phyloP scores from a whole-genome alignment of 1,284 basidiomycete species.

The Grifola frondosa region DNA sequence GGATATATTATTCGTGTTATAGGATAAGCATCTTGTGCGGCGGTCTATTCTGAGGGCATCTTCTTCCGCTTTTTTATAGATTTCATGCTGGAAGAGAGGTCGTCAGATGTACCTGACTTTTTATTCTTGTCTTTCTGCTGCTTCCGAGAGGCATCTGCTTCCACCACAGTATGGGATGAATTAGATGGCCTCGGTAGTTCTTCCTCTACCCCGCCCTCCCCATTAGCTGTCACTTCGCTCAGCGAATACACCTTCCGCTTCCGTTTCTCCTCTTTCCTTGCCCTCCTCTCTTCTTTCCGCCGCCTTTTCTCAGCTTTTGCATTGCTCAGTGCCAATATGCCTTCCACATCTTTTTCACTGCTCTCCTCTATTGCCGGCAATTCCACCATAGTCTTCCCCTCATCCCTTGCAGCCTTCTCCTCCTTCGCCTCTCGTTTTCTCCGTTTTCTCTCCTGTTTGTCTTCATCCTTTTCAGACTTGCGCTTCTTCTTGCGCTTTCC shows the following conservation, averaged over 20 bases:
- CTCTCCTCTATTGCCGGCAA: constrained; percentile 9
- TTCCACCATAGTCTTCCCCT: constrained; percentile 5
- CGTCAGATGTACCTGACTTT: no score
- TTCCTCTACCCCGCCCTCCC: neutral
- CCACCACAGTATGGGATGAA: no score
- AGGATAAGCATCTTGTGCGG: no score
- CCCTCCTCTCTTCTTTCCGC: constrained; percentile 16
- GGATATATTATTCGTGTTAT: no score
- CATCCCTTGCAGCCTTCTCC: constrained; percentile 3
- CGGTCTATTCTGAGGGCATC: no score
- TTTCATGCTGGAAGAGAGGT: no score
- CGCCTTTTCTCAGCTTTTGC: constrained; percentile 6
- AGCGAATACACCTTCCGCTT: constrained; percentile 25
- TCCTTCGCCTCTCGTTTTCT: constrained; percentile 17
- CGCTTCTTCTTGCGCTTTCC: constrained; percentile 16
- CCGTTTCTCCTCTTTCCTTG: constrained; percentile 24
- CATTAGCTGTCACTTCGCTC: constrained; percentile 6
- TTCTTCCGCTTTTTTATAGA: no score
- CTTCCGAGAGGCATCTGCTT: no score
- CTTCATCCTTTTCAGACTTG: constrained; percentile 14
- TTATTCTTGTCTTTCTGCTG: neutral
- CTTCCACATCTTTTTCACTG: neutral
- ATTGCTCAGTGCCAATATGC: neutral
- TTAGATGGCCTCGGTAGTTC: neutral
- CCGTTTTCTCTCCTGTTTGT: constrained; percentile 14